These are phyloP conservation scores for Tetracladium marchalianum DNA, from an alignment of 495 filamentous ascomycete species.

Conservation along the genomic window DNA sequence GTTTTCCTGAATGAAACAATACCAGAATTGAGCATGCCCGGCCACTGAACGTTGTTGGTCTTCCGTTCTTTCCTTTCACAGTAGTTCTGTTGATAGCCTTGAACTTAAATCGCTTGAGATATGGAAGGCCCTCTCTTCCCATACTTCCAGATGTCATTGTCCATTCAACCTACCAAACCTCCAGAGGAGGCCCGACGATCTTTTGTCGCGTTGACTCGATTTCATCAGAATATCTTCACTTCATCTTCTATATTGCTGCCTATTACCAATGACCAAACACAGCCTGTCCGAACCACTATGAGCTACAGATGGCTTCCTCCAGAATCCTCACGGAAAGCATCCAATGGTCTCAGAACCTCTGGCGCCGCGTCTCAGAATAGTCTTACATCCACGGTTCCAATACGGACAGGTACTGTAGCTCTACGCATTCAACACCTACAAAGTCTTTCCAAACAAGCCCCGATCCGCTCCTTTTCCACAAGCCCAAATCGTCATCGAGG, in stretches of 20 bases:
- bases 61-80: conserved; percentile 3
- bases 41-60: neutral
- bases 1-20: conserved; percentile 17
- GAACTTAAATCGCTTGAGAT: no score
- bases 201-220: no score
- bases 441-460: neutral
- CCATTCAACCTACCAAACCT: neutral
- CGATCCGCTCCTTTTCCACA: neutral
- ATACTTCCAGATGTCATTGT: neutral
- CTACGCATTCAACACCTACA: conserved; percentile 11
- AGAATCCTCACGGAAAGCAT: neutral
- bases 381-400: conserved; percentile 4
- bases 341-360: neutral
- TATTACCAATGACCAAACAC: neutral
- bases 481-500: conserved; percentile 1
- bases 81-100: no score
- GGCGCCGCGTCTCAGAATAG: neutral
- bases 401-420: conserved; percentile 15
- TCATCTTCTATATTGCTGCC: neutral
- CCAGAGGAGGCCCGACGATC: neutral
- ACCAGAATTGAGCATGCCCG: conserved; percentile 1
- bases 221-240: no score
- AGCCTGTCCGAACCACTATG: neutral
- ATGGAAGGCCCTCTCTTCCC: neutral
- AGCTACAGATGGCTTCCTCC: conserved; percentile 4